Evolutionary conservation across 306 rosid species (phyloP), one percentile per base, ranked within the genome.

Genomic region (Morella rubra): DNA sequence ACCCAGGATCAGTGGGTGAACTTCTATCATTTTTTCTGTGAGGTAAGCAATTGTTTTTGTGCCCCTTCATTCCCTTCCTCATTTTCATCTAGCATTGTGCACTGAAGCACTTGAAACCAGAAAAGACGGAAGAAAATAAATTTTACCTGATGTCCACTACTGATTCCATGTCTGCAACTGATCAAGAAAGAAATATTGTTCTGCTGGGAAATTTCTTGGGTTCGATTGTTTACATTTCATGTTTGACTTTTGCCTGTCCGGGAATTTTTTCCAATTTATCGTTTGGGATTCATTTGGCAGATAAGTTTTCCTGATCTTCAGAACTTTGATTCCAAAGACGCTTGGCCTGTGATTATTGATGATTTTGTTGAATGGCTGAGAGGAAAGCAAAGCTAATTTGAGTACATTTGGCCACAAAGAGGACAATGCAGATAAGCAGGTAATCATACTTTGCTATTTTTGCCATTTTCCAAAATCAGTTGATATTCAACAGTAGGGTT

Each of bases 301-400:
- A 88, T 87, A 81, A 87, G 60, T 72, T 83, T 91, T 74, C 72
- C 74, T 1, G 89, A 87, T 42, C 91, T 91, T 41, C 12, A 69
- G 67, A 78, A 82, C 18, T 87, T 89, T 72, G 93, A 91, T 74
- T 66, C 91, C 37, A 74, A 76, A 73, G 87, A 79, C 77, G 89
- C 90, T n/a, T 91, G 96, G 93, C 91, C 93, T 40, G 89, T 86
- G 83, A 79, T 89, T 81, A 68, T 89, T 45, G 96, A 91, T 81
- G 79, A 42, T 73, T 89, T 87, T 79, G 96, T 89, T 75, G 96
- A 91, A 55, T 91, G 96, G 93, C 66, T 89, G 80, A 86, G 77
- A 77, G 91, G 40, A 52, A 79, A 71, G 68, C 22, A 44, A 77
- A 58, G 75, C 52, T 81, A 73, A 19, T 55, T 62, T 37, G 49